Percentiles rank a stretch among this genome's conserved stretches.
Evolutionary conservation across 352 stramenopile genomes (phyloP).

Genomic region (Pythium inflatum): DNA sequence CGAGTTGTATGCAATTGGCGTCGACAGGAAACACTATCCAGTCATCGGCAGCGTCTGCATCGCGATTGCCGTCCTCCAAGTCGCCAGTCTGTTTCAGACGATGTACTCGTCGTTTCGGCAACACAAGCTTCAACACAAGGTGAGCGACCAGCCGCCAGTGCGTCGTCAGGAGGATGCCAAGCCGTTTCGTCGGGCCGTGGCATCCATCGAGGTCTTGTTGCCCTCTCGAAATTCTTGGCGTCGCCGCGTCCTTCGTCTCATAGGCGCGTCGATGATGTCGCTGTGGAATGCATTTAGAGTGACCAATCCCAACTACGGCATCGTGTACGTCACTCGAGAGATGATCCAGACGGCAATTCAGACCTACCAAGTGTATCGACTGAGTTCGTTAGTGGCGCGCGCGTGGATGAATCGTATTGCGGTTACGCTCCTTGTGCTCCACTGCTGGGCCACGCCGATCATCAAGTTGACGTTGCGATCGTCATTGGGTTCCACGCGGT

Average conservation of each 20-base stretch:
- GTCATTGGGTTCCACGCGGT: neutral
- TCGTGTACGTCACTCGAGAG: conserved; percentile 33
- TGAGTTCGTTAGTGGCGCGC: conserved; percentile 26
- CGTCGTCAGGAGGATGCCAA: neutral
- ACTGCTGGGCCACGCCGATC: conserved; percentile 38
- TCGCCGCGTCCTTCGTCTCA: neutral
- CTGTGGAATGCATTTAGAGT: conserved; percentile 24
- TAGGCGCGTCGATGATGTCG: neutral
- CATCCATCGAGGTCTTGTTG: neutral
- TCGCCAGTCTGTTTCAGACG: neutral
- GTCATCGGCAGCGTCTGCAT: conserved; percentile 7
- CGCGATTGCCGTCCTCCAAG: neutral
- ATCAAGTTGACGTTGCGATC: conserved; percentile 7
- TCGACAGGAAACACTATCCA: conserved; percentile 1
- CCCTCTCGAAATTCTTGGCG: neutral
- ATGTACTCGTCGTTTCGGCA: neutral
- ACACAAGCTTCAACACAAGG: neutral
- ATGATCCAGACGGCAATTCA: conserved; percentile 35
- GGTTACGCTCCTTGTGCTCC: conserved; percentile 30
- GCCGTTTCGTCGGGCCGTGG: neutral
- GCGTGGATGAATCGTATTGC: conserved; percentile 34
- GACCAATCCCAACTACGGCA: conserved; percentile 25
- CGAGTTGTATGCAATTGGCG: conserved; percentile 5
- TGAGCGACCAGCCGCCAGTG: too few relatives aligned
- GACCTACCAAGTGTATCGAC: conserved; percentile 35